phyloP scores from a whole-genome alignment of 495 filamentous ascomycete genomes.

The Neurospora sp. region DNA sequence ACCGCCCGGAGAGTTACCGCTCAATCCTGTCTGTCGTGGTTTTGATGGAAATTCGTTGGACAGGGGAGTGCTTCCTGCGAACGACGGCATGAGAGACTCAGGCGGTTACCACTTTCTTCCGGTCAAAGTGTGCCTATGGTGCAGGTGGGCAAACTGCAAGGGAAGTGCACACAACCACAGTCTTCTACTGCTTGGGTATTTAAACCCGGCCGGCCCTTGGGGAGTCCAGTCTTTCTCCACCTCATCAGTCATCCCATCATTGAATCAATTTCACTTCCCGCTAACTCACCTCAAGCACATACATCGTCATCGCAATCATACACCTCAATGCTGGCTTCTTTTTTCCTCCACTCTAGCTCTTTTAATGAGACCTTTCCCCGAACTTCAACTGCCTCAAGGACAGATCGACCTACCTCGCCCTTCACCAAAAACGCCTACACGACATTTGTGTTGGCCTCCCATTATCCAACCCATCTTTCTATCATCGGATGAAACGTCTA shows the following conservation, averaged over 20 bases:
- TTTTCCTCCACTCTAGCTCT: neutral
- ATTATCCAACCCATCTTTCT: neutral
- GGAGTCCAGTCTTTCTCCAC: neutral
- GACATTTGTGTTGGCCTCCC: neutral
- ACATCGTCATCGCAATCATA: neutral
- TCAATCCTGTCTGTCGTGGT: neutral
- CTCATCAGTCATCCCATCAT: neutral
- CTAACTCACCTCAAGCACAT: neutral
- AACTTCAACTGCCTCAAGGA: neutral
- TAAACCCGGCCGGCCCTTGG: neutral
- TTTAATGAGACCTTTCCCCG: neutral
- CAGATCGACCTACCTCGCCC: neutral
- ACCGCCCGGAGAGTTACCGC: neutral
- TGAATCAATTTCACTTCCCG: neutral
- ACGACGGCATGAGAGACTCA: neutral
- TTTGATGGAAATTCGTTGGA: neutral
- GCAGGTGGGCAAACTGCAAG: neutral
- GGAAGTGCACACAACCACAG: neutral
- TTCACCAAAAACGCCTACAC: neutral
- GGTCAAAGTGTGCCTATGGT: neutral
- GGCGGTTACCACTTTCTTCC: neutral
- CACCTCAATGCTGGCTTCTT: neutral
- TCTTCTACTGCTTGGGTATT: neutral
- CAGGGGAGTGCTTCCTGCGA: neutral
- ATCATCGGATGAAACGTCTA: neutral